Evolutionary conservation across 2,329 filamentous ascomycete genomes (phyloP).

Genomic region (Pyrenophora graminea): DNA sequence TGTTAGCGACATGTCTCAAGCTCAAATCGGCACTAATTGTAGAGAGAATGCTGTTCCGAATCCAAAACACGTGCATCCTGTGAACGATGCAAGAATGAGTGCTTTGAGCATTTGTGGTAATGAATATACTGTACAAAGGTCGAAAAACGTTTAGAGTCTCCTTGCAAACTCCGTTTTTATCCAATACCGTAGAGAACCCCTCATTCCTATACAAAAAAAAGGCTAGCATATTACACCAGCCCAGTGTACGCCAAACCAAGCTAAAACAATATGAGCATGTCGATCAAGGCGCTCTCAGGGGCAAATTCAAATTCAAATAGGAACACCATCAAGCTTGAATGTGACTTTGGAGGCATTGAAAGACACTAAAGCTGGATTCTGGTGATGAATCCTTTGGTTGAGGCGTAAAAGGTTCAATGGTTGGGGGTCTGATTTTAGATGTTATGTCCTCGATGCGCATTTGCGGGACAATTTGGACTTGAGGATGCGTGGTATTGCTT

Average conservation of each 20-base stretch:
- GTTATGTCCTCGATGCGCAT: neutral
- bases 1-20: too few species aligned
- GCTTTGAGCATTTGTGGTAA: neutral
- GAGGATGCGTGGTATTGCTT: neutral
- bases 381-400: neutral
- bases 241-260: neutral
- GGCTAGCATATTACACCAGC: neutral
- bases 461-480: neutral
- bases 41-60: too few species aligned
- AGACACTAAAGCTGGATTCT: neutral
- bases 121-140: neutral
- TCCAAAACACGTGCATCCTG: too few species aligned
- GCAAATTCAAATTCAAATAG: too few species aligned
- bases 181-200: neutral
- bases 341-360: neutral
- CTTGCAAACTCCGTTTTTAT: neutral
- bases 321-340: neutral
- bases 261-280: neutral
- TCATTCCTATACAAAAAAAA: neutral
- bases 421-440: neutral
- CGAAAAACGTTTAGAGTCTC: neutral
- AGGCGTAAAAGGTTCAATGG: neutral
- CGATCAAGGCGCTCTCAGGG: too few species aligned
- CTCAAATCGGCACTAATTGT: too few species aligned
- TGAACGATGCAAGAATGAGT: too few species aligned